phyloP scores from a whole-genome alignment of 2,329 filamentous ascomycete species.

The Sarocladium strictum region DNA sequence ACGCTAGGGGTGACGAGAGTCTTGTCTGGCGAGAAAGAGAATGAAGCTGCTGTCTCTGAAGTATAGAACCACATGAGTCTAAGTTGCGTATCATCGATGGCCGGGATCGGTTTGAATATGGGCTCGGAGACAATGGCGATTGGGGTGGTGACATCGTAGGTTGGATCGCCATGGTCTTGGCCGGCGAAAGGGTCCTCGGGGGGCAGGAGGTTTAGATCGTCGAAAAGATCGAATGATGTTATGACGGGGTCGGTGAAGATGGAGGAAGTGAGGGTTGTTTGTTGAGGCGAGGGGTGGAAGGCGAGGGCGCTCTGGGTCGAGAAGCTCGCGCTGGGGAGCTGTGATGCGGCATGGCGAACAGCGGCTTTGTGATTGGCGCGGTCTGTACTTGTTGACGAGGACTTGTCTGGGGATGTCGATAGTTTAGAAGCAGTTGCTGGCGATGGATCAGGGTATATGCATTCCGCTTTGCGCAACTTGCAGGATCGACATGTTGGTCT shows the following conservation, averaged over 20 bases:
- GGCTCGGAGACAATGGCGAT: constrained; percentile 18
- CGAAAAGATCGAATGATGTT: background rate
- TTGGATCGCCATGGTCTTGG: background rate
- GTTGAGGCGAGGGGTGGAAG: background rate
- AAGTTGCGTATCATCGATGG: constrained; percentile 39
- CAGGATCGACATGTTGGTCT: constrained; percentile 45
- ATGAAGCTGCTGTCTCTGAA: constrained; percentile 37
- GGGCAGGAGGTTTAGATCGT: background rate
- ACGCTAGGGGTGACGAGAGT: constrained; percentile 21
- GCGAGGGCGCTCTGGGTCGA: background rate
- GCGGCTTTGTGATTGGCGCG: background rate
- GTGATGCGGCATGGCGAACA: background rate
- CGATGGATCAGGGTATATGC: constrained; percentile 34
- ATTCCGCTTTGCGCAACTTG: constrained; percentile 39
- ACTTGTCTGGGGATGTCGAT: constrained; percentile 9
- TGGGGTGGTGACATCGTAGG: background rate
- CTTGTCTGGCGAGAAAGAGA: constrained; percentile 18
- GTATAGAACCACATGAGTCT: constrained; percentile 52
- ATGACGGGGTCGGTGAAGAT: constrained; percentile 3
- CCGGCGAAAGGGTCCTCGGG: background rate
- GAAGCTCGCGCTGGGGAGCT: background rate
- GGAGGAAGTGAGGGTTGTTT: background rate
- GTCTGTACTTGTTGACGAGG: background rate
- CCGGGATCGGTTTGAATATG: constrained; percentile 26
- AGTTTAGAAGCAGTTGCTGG: background rate